These are phyloP conservation scores for Davidsoniella neocaledoniae DNA, from an alignment of 2,329 filamentous ascomycete genomes.

Conservation along the genomic window DNA sequence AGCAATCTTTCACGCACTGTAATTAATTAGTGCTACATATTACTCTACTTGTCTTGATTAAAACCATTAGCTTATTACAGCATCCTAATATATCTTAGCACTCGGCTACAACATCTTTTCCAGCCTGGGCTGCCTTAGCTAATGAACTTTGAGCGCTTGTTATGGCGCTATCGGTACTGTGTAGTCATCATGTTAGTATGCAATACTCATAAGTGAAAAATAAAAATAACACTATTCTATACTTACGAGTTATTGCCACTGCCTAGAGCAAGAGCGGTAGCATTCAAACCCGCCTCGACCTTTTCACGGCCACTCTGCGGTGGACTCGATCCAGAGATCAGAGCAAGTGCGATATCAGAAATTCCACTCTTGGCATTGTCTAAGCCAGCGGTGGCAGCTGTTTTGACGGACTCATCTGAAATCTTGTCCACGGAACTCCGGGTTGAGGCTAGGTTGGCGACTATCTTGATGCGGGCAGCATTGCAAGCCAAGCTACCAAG, in stretches of 20 bases:
- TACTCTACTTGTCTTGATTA: too few relatives aligned
- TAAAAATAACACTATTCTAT: too few relatives aligned
- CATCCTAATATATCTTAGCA: not conserved
- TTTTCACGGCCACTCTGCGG: slow-evolving; percentile 1
- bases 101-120: slow-evolving; percentile 5
- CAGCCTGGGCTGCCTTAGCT: not conserved
- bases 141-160: not conserved
- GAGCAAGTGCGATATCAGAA: slow-evolving; percentile 6
- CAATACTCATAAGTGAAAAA: too few relatives aligned
- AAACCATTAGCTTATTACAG: not conserved
- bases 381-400: slow-evolving; percentile 4
- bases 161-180: slow-evolving; percentile 2
- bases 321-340: slow-evolving; percentile 5
- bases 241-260: not conserved
- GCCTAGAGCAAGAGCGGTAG: slow-evolving; percentile 3
- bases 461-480: slow-evolving; percentile 9
- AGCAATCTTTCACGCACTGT: too few relatives aligned
- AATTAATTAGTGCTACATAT: too few relatives aligned
- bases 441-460: slow-evolving; percentile 7
- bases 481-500: slow-evolving; percentile 8
- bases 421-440: slow-evolving; percentile 5
- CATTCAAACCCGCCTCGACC: slow-evolving; percentile 6
- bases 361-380: slow-evolving; percentile 6
- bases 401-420: slow-evolving; percentile 2
- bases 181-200: too few relatives aligned